These are phyloP conservation scores for Tanacetum coccineum DNA, from an alignment of 129 eudicot species.

Conservation along the genomic window DNA sequence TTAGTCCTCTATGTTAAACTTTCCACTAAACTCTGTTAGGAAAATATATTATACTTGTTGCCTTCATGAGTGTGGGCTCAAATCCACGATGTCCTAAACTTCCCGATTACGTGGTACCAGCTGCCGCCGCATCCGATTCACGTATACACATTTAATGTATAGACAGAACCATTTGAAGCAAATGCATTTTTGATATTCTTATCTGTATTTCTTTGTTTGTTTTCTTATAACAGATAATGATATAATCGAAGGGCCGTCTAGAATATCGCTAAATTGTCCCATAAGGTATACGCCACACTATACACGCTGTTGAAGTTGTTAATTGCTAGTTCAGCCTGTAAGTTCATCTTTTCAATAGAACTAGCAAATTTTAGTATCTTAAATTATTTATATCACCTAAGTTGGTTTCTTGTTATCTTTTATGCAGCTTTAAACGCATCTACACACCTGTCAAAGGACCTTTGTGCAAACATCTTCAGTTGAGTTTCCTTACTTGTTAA, in stretches of 20 bases:
- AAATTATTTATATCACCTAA: neutral
- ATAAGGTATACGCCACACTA: conserved; percentile 30
- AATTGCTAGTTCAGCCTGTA: neutral
- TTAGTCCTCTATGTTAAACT: conserved; percentile 5
- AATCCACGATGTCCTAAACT: conserved; percentile 34
- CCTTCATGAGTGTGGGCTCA: conserved; percentile 50
- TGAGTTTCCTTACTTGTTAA: conserved; percentile 16
- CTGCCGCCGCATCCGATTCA: conserved; percentile 45
- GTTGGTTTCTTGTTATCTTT: conserved; percentile 9
- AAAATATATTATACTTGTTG: conserved; percentile 56
- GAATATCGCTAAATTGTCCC: conserved; percentile 71
- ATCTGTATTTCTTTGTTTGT: conserved; percentile 8
- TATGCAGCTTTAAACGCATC: conserved; percentile 62
- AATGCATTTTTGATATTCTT: conserved; percentile 13
- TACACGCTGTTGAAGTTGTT: neutral
- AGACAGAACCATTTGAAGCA: neutral
- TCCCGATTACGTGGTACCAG: conserved; percentile 52
- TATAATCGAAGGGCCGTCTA: conserved; percentile 68
- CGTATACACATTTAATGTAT: conserved; percentile 34
- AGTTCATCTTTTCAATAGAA: neutral
- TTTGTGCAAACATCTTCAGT: conserved; percentile 79
- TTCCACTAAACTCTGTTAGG: conserved; percentile 35
- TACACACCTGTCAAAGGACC: conserved; percentile 76
- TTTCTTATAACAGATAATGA: conserved; percentile 52
- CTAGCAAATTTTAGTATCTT: neutral